Evolutionary conservation across 148 eudicot genomes (phyloP), one percentile per base, ranked within the genome.

Genomic region (Chenopodium suecicum): DNA sequence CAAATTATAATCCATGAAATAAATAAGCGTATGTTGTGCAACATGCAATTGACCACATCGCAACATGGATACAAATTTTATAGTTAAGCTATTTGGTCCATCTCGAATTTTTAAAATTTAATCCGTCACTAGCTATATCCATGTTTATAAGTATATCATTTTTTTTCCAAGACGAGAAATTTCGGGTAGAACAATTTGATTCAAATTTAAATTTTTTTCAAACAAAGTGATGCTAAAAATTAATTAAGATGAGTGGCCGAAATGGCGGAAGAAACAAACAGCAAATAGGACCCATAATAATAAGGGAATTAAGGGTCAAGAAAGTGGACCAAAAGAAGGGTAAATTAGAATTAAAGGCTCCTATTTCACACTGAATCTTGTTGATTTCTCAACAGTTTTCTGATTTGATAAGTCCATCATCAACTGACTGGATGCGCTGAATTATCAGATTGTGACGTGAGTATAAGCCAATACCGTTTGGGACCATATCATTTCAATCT

Each of bases 341-440:
- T 66, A 56, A 83, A 83, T 56, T 75, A 74, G 47, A 52, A 78
- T 62, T 70, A 78, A 72, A 74, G 27, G 34, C 5, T 65, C 67
- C 68, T 13, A 52, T 72, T 79, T 71, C 41, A 70, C 31, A 70
- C 70, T 62, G 71, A 60, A 44, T 50, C 23, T n/a, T 65, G 81
- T 44, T 84, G 81, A 81, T 77, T 82, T 71, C 34, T 48, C 77
- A 84, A 76, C 80, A 80, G 68, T 80, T 27, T 65, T 37, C 44
- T 60, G 50, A 76, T 70, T 80, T 76, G 80, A 79, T 76, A 73
- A 69, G 74, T 75, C 64, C 72, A 75, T 75, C 78, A 79, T 58
- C 80, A 70, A 84, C 31, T 79, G 86, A 83, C 86, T 75, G 50
- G 82, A 78, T 83, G 82, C 82, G 79, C 79, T 56, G 71, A 75